Base-by-base conservation (phyloP, 371 early-diverging fungal species). In the Mortierella sp. region DNA sequence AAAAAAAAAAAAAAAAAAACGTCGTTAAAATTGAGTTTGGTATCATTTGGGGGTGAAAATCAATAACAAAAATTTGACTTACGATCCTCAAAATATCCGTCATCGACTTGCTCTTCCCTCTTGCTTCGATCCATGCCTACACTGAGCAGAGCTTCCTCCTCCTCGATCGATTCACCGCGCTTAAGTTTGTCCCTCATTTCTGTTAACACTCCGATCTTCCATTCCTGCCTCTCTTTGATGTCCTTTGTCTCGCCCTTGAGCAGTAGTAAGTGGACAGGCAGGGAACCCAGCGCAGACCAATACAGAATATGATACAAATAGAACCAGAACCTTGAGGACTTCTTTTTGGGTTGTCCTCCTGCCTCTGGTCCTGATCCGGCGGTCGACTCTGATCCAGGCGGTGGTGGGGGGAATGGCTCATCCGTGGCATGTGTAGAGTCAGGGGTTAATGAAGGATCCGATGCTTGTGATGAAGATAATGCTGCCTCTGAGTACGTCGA, bases 101-200 rank as follows among this genome's bases (percentile, higher is more conserved):
- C 80, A 47, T 80, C 80, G 12, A 80, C 75, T 22, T 78, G 79
- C 28, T 80, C 72, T 57, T 80, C 80, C 8, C 80, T 40, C 39
- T 71, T 61, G 43, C 68, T 68, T 12, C 80, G 67, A 55, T 75
- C 69, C 58, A 72, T 52, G 20, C 80, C 80, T 8, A 80, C 66
- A n/a, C 61, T 68, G 59, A 80, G 37, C 30, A 80, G 32, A 0
- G 80, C 75, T 39, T 80, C 80, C 26, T 80, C 80, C 32, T 80
- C 80, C 30, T 80, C 75, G 30, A 80, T 54, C 0, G 75, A 71
- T 22, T 80, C 80, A 30, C 80, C 80, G 35, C 80, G 61, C 45
- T 45, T 58, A 11, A 80, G 65, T 26, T 80, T 80, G 58, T 80
- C 80, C 51, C 80, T 62, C 80, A 80, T 80, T 39, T 80, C 80